Evolutionary conservation across 208 protist species (phyloP), one percentile per base, ranked within the genome.

Genomic region (Acanthamoeba royreba): DNA sequence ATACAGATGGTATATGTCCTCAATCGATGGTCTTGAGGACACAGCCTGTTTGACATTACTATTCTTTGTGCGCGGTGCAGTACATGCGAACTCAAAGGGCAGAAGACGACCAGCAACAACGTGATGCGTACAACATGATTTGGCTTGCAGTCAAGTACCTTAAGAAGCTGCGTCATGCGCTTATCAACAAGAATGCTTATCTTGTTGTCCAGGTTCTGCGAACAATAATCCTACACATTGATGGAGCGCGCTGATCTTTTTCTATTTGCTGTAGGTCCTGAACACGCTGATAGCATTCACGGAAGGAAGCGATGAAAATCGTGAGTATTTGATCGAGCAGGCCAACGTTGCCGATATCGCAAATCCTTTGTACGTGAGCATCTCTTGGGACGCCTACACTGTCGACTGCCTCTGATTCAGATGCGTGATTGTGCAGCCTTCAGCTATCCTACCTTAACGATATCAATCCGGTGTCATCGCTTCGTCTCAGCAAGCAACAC

Each of bases 81-180:
- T 90, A 90, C 49, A 90, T 90, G 83, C 31, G 83, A 13, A 69
- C 49, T 42, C 83, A 90, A 42, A 4, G 55, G 49, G 22, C 47
- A 31, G 83, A 61, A 22, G 55, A 63, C 22, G 83, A 66, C 22
- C 25, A 90, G 13, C 17, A 22, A 33, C 25, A 87, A 11, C 25
- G 49, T n/a, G 79, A 88, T 17, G 25, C 46, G 28, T 88, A 63
- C 46, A 89, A 89, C 83, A 43, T 89, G 83, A 46, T 89, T 38
- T 43, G 53, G 35, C 83, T 89, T 13, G 31, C 49, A 0, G 83
- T 89, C 83, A 89, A 89, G 61, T 92, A 81, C 45, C 88, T 92
- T 0, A 33, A 45, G 17, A 92, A 92, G 58, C 31, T 92, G 42
- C 38, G 88, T 5, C 88, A 92, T 31, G 46, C 79, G 3, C 53